Evolutionary conservation across 2,329 filamentous ascomycete species (phyloP), one percentile per base, ranked within the genome.

Genomic region (Aspergillus viridinutans): DNA sequence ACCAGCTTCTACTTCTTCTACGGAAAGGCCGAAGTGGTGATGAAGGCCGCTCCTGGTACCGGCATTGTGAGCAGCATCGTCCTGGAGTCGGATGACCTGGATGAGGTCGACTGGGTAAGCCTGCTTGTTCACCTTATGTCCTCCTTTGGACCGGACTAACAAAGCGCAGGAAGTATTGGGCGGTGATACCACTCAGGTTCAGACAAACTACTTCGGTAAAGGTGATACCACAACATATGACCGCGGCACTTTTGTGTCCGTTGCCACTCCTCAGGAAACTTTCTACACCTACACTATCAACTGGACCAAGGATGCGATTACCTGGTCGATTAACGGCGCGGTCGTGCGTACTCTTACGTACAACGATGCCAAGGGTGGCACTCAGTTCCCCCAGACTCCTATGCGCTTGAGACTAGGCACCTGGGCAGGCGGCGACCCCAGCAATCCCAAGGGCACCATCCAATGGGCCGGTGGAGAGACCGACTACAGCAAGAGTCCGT

Each of bases 1-100:
- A 95, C 91, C 61, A 84, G 92, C 67, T 97, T 95, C 82, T 97
- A 96, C 81, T 95, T 99, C 79, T 96, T 97, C 90, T 99, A 96
- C 72, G 94, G 94, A 66, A 89, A 88, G 61, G 88, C 96, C 69
- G 89, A 94, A 62, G 84, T 96, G 63, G 87, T 85, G 52, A 83
- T 97, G 81, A 92, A 94, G 77, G 86, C 90, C 38, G 90, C 94
- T 17, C 88, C 90, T 0, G 94, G 94, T 2, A 85, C 84, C 25
- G 94, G 94, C 63, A 95, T 99, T 66, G 92, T 99, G 64, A 96
- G 90, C 74, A 93, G 90, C 32, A 82, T 95, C 38, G 92, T 99
- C 14, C 80, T 99, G 60, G 87, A 96, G 76, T 97, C 92, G n/a
- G 92, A 97, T 74, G 85, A 85, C 68, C 84, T 96, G 40, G 94